These are phyloP conservation scores for Oryza officinalis DNA, from an alignment of 176 grass and related monocot genomes.

Conservation along the genomic window DNA sequence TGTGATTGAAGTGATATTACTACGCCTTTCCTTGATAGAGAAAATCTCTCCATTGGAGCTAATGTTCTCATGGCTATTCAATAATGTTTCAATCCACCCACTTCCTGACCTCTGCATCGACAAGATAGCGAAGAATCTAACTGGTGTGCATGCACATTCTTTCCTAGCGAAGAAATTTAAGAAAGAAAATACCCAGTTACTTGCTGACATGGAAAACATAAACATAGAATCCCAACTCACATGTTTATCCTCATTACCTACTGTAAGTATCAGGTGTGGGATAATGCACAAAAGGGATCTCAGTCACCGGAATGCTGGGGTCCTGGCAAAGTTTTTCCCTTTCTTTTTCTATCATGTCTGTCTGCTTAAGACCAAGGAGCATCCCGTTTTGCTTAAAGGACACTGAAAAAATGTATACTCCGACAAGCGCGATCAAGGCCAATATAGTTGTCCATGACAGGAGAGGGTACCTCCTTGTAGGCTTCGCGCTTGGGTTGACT, in stretches of 20 bases:
- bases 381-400: slow-evolving; percentile 83
- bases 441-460: slow-evolving; percentile 65
- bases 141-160: slow-evolving; percentile 80
- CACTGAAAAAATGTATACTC: slow-evolving; percentile 72
- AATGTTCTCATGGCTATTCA: slow-evolving; percentile 90
- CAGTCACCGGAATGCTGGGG: slow-evolving; percentile 45
- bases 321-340: slow-evolving; percentile 53
- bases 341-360: slow-evolving; percentile 53
- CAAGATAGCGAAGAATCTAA: slow-evolving; percentile 92
- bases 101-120: slow-evolving; percentile 98
- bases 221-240: background rate
- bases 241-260: slow-evolving; percentile 59
- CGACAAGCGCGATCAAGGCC: slow-evolving; percentile 61
- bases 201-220: background rate
- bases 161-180: slow-evolving; percentile 53
- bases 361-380: slow-evolving; percentile 50
- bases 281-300: slow-evolving; percentile 73
- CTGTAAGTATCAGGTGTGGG: slow-evolving; percentile 72
- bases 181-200: slow-evolving; percentile 27
- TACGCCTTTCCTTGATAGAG: slow-evolving; percentile 75
- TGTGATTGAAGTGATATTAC: slow-evolving; percentile 62
- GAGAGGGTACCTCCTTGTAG: slow-evolving; percentile 67
- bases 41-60: slow-evolving; percentile 97
- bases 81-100: slow-evolving; percentile 90
- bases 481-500: slow-evolving; percentile 36